Evolutionary conservation across 129 eudicot genomes (phyloP).

Genomic region (Centrapalus pauciflorus): DNA sequence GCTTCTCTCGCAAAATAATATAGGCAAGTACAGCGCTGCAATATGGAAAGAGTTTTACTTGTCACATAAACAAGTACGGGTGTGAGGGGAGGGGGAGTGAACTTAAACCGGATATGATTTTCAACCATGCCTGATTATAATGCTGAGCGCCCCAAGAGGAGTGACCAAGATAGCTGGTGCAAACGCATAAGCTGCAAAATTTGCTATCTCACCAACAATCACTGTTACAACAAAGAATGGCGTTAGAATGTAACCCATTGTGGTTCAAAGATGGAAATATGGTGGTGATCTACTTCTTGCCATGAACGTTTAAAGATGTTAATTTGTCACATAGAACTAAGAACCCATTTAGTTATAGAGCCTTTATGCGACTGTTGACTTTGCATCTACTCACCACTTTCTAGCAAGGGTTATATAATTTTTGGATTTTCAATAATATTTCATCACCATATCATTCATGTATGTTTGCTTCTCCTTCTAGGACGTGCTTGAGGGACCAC

Average conservation of each 20-base stretch:
- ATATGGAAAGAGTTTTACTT: conserved; percentile 3
- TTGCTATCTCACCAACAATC: conserved; percentile 65
- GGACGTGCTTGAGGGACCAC: background rate
- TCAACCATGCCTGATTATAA: conserved; percentile 47
- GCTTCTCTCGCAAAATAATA: conserved; percentile 54
- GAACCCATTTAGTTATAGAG: too few species aligned
- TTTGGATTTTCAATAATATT: background rate
- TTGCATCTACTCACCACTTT: too few species aligned
- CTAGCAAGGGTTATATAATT: background rate
- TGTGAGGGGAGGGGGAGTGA: background rate
- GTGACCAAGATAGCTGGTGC: conserved; percentile 75
- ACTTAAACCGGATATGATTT: background rate
- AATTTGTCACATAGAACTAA: too few species aligned
- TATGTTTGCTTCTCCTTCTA: background rate
- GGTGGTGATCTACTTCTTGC: too few species aligned
- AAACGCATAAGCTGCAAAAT: conserved; percentile 77
- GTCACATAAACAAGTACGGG: conserved; percentile 3
- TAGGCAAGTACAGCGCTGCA: conserved; percentile 72
- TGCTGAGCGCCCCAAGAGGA: conserved; percentile 75
- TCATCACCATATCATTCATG: background rate
- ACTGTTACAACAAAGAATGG: conserved; percentile 21
- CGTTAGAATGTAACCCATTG: background rate
- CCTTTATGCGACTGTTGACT: too few species aligned
- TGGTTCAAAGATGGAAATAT: too few species aligned
- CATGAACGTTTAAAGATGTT: too few species aligned